Percentiles rank a stretch among this genome's conserved stretches.
phyloP scores from a whole-genome alignment of 805 yeast genomes.

The Monosporozyma aerobia region DNA sequence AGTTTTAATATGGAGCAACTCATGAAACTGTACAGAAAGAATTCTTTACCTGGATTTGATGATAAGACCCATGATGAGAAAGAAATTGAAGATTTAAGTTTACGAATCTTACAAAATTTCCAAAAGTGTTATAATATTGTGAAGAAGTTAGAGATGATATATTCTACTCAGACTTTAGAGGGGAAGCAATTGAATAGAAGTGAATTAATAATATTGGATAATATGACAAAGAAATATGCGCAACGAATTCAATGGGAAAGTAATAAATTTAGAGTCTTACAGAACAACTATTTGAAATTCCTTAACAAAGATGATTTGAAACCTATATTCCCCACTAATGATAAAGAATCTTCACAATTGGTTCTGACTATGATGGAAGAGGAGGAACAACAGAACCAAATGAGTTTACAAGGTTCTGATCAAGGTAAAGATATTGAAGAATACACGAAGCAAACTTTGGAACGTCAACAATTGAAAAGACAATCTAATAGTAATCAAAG shows the following conservation, averaged over 20 bases:
- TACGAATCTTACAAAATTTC: conserved; percentile 61
- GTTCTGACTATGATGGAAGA: conserved; percentile 29
- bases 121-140: conserved; percentile 72
- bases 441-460: conserved; percentile 29
- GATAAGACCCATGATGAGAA: conserved; percentile 71
- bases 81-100: conserved; percentile 70
- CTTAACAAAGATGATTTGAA: conserved; percentile 72
- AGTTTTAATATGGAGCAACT: conserved; percentile 48
- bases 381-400: not conserved
- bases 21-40: conserved; percentile 65
- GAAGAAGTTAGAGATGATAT: conserved; percentile 48
- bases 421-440: conserved; percentile 27
- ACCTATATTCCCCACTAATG: conserved; percentile 27
- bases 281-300: conserved; percentile 79
- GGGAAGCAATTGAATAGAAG: conserved; percentile 28
- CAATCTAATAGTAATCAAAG: conserved; percentile 13
- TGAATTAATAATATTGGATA: conserved; percentile 61
- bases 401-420: conserved; percentile 17
- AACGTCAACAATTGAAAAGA: conserved; percentile 25
- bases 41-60: conserved; percentile 77
- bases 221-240: conserved; percentile 79
- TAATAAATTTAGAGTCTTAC: conserved; percentile 73
- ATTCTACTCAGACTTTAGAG: conserved; percentile 32
- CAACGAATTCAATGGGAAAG: conserved; percentile 71
- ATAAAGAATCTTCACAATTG: conserved; percentile 17